Conservation (phyloP, 1,284 basidiomycete genomes). For the Ganoderma boninense region DNA sequence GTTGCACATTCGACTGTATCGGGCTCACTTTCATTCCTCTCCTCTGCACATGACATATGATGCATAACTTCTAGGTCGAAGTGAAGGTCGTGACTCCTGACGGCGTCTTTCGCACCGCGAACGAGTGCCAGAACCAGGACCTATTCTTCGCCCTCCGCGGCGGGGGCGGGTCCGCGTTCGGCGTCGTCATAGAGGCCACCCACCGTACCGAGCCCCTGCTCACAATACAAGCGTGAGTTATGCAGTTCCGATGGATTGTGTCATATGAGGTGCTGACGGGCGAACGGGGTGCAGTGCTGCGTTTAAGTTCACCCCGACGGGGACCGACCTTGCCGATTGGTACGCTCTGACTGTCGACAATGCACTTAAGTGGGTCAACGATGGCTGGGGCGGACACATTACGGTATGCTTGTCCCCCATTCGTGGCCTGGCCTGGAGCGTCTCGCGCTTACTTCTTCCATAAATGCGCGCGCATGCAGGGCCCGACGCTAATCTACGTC, state of each 20-base stretch:
- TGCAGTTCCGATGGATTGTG: neutral
- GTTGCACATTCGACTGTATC: no score
- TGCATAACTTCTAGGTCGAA: constrained; percentile 25
- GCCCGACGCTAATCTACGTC: constrained; percentile 24
- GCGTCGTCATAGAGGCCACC: constrained; percentile 41
- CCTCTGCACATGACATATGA: neutral
- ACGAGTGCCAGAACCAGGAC: constrained; percentile 45
- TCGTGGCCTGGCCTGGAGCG: no score
- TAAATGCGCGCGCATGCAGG: constrained; percentile 6
- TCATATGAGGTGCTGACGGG: neutral
- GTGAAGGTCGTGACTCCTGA: constrained; percentile 42
- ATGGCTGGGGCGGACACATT: constrained; percentile 63
- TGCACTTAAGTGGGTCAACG: constrained; percentile 49
- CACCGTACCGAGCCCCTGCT: constrained; percentile 37
- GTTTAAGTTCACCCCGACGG: constrained; percentile 27
- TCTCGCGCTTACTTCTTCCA: neutral
- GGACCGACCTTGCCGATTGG: constrained; percentile 30
- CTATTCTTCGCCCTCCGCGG: constrained; percentile 44
- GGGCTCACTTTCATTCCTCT: neutral
- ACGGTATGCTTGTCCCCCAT: constrained; percentile 35
- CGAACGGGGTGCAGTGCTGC: constrained; percentile 27
- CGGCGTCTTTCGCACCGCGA: constrained; percentile 42
- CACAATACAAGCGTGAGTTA: constrained; percentile 38
- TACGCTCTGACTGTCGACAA: constrained; percentile 46
- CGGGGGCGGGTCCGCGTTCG: constrained; percentile 42